Conservation (phyloP, 371 early-diverging fungal species). For the Lichtheimia corymbifera region DNA sequence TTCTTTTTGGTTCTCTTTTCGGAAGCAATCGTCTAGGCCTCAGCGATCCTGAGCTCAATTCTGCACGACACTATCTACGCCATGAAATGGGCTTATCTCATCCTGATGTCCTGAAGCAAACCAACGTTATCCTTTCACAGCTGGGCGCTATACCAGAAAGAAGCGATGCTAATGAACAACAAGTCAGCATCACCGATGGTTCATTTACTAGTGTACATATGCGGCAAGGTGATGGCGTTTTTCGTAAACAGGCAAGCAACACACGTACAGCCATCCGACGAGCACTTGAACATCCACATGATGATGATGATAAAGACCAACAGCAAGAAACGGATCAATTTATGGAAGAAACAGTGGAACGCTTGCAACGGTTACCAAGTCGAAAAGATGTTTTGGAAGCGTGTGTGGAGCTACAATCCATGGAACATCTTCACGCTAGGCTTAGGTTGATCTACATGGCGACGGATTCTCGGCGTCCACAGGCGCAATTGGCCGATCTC, state of each 20-base stretch:
- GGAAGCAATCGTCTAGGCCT: slow-evolving; percentile 26
- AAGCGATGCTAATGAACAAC: too few species aligned
- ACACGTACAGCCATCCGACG: slow-evolving; percentile 20
- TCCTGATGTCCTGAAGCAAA: slow-evolving; percentile 20
- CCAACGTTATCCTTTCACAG: slow-evolving; percentile 16
- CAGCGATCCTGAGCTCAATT: slow-evolving; percentile 2
- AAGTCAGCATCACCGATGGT: neutral
- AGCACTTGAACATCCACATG: neutral
- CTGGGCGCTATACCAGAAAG: slow-evolving; percentile 25
- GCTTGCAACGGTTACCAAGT: neutral
- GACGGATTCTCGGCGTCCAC: slow-evolving; percentile 39
- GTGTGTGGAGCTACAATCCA: slow-evolving; percentile 8
- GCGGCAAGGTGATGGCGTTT: slow-evolving; percentile 36
- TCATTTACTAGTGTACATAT: slow-evolving; percentile 35
- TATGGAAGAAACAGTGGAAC: neutral
- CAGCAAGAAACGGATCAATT: neutral
- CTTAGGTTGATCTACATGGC: slow-evolving; percentile 40
- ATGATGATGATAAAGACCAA: neutral
- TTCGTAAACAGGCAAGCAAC: slow-evolving; percentile 17
- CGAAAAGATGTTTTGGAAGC: slow-evolving; percentile 5
- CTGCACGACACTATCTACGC: slow-evolving; percentile 12
- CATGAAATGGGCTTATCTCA: slow-evolving; percentile 21
- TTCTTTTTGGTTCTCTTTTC: slow-evolving; percentile 36
- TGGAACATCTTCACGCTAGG: slow-evolving; percentile 13
- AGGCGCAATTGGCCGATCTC: slow-evolving; percentile 16